Conservation (phyloP, 2,329 filamentous ascomycete genomes). For the Talaromyces sp. region DNA sequence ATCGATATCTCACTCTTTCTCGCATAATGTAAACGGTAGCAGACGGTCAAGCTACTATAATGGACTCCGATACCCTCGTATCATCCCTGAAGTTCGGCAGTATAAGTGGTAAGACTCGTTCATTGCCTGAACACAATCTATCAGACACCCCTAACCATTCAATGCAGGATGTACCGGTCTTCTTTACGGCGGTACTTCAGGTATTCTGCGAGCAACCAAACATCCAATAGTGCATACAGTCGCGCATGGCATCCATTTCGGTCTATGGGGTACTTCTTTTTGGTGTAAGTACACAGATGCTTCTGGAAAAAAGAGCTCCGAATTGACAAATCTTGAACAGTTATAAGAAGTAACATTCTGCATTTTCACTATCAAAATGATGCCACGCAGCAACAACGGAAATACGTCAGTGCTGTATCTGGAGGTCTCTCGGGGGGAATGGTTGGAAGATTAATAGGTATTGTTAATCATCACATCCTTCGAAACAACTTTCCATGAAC, state of each 20-base stretch:
- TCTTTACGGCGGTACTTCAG: constrained; percentile 62
- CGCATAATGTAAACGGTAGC: not conserved
- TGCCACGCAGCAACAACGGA: constrained; percentile 54
- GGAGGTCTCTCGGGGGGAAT: constrained; percentile 61
- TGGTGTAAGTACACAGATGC: constrained; percentile 55
- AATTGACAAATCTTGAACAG: constrained; percentile 42
- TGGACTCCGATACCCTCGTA: constrained; percentile 21
- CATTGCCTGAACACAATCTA: not conserved
- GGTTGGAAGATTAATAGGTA: constrained; percentile 54
- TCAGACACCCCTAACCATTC: not conserved
- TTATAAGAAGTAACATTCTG: constrained; percentile 41
- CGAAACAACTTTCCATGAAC: not conserved
- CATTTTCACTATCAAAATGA: constrained; percentile 47
- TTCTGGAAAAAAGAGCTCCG: not conserved
- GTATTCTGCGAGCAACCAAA: constrained; percentile 61
- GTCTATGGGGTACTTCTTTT: constrained; percentile 68
- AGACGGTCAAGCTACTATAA: constrained; percentile 9
- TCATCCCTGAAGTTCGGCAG: constrained; percentile 55
- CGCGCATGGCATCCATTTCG: constrained; percentile 73
- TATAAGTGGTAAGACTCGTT: constrained; percentile 49
- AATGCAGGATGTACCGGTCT: constrained; percentile 55
- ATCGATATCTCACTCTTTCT: not conserved
- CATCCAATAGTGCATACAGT: constrained; percentile 65
- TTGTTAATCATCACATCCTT: constrained; percentile 5
- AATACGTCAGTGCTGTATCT: constrained; percentile 63